These are phyloP conservation scores for Aspergillus sp. DNA, from an alignment of 2,329 filamentous ascomycete genomes.

Conservation along the genomic window DNA sequence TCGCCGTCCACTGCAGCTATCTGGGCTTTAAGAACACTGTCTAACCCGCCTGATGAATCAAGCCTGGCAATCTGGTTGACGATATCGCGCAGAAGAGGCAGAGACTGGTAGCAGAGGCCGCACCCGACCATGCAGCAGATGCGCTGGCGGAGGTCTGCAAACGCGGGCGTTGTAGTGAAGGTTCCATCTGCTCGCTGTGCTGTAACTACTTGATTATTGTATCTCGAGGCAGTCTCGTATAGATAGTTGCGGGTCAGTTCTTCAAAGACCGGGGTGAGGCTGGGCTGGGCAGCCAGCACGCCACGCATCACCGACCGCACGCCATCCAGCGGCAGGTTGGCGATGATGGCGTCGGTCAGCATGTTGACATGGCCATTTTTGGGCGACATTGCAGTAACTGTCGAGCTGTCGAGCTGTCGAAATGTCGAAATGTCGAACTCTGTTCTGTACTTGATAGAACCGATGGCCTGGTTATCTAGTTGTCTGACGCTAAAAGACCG, in stretches of 20 bases:
- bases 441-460: too few species aligned
- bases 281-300: not conserved
- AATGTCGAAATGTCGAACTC: too few species aligned
- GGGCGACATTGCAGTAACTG: not conserved
- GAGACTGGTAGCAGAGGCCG: not conserved
- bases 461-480: too few species aligned
- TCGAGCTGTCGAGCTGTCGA: too few species aligned
- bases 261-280: not conserved
- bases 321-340: slow-evolving; percentile 43
- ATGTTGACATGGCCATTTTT: slow-evolving; percentile 46
- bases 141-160: not conserved
- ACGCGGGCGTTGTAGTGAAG: not conserved
- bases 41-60: too few species aligned
- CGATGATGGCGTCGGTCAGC: slow-evolving; percentile 49
- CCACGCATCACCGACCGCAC: slow-evolving; percentile 40
- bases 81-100: not conserved
- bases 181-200: not conserved
- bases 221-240: not conserved
- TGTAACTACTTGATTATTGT: not conserved
- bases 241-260: not conserved
- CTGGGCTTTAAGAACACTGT: not conserved
- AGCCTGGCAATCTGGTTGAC: not conserved
- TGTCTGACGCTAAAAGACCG: too few species aligned
- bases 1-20: not conserved
- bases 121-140: slow-evolving; percentile 3